Base-by-base conservation (phyloP, 805 yeast genomes). In the Yarrowia sp. region DNA sequence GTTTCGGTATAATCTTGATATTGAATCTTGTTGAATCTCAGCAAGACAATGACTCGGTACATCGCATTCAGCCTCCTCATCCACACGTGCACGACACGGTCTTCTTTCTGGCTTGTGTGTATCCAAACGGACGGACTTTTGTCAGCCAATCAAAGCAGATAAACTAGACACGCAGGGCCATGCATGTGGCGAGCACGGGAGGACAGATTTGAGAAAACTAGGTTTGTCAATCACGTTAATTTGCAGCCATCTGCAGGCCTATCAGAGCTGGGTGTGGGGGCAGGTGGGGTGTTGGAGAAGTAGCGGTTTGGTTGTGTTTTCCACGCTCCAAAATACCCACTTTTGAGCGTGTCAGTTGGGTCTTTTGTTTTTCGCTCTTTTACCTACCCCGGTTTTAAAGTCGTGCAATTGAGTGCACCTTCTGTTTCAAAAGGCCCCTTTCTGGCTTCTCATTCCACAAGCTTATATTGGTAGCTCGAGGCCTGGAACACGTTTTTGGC, bases 131-230 rank as follows among this genome's bases (percentile, higher is more conserved):
- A 8, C 30, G 33, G 32, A 16, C 16, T n/a, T 17, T 14, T 17
- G 22, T 11, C 36, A 28, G 61, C 61, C 61, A 54, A 54, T 54
- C 35, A 38, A 4, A 17, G 38, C 46, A 19, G 35, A 36, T 38
- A 54, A 26, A 36, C 61, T 54, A 54, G 36, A 17, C 61, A 54
- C 61, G 61, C 61, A 54, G 61, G 46, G 61, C 36, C 12, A 33
- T 54, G 61, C 61, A 54, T 54, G 61, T 54, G 33, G 46, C 26
- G 46, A 36, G 61, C 46, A 36, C 46, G 58, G 58, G 58, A 51
- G n/a, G 58, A 22, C 28, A 51, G 41, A 33, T 51, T 33, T 51
- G 38, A 19, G n/a, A 2, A 7, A 30, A 17, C 24, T 52, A 24
- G 17, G 61, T 52, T 52, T 52, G 33, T n/a, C 44, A n/a, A 24